Percentiles rank a stretch among this genome's conserved stretches.
Conservation (phyloP, 208 protist species). For the Tritrichomonas musculus region DNA sequence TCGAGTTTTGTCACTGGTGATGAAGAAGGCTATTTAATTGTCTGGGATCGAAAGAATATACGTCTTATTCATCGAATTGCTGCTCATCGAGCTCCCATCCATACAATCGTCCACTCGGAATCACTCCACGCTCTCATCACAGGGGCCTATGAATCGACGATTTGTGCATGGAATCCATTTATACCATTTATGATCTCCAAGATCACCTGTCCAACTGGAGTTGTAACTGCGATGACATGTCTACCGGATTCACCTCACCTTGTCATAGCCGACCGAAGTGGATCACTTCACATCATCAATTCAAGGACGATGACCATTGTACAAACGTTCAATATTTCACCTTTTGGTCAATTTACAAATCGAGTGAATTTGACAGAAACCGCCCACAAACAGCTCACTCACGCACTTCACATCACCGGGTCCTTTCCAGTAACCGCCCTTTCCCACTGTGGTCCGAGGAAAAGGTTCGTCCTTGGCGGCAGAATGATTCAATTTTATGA, state of each 20-base stretch:
- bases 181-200: conserved; percentile 3
- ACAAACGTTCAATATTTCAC: neutral
- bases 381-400: neutral
- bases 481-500: conserved; percentile 33
- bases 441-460: neutral
- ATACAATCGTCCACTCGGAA: neutral
- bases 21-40: neutral
- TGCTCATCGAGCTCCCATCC: neutral
- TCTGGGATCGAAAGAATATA: conserved; percentile 14
- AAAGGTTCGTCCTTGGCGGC: neutral
- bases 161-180: conserved; percentile 31
- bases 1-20: conserved; percentile 4
- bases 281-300: neutral
- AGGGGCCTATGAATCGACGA: neutral
- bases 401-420: neutral
- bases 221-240: conserved; percentile 25
- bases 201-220: conserved; percentile 20
- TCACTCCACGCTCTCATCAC: neutral
- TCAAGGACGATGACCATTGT: conserved; percentile 1
- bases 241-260: neutral
- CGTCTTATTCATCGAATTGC: neutral
- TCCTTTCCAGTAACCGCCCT: neutral
- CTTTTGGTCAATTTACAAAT: neutral
- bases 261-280: neutral
- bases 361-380: neutral